Evolutionary conservation across 2,329 filamentous ascomycete genomes (phyloP), one percentile per base, ranked within the genome.

Genomic region (Claviceps paspali): DNA sequence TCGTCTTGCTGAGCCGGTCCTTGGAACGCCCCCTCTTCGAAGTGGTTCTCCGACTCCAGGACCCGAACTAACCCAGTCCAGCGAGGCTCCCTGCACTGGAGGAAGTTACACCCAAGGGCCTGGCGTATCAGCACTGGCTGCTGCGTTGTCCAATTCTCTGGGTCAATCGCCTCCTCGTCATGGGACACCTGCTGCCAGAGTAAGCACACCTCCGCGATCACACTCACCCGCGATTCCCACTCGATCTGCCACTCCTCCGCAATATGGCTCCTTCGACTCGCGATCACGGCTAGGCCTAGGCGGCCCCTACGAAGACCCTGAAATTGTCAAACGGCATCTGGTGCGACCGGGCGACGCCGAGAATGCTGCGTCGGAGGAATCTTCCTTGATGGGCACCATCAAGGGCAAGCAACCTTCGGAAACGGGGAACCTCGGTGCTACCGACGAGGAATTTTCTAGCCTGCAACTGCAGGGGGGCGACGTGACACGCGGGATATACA

Each of bases 401-500:
- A 75, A 75, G 48, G 72, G 71, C 18, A 76, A 76, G 51, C 68
- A 71, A 44, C 53, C 61, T 2, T 65, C 56, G 18, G 59, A 63
- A 17, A 47, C 49, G 29, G 55, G 54, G 6, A 43, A 53, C 27
- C 45, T 49, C 0, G 59, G 59, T n/a, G 51, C 50, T 48, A 70
- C 75, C 43, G 75, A 79, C 5, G 82, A 91, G 41, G 84, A 93
- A 51, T 98, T 98, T 55, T 95, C 87, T 22, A 96, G 91, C 59
- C 60, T 98, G 54, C 79, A 79, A 53, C 65, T 98, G 33, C 92
- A 96, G 55, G 91, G 91, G 42, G 91, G 91, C 45, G 91, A 98
- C 55, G 81, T 95, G 40, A 95, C 88, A 18, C 71, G 91, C 42
- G 84, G 88, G 38, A 93, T 98, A 49, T 98, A 98, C 65, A 80